These are phyloP conservation scores for Crithidia sp. DNA, from an alignment of 208 protist genomes.

Conservation along the genomic window DNA sequence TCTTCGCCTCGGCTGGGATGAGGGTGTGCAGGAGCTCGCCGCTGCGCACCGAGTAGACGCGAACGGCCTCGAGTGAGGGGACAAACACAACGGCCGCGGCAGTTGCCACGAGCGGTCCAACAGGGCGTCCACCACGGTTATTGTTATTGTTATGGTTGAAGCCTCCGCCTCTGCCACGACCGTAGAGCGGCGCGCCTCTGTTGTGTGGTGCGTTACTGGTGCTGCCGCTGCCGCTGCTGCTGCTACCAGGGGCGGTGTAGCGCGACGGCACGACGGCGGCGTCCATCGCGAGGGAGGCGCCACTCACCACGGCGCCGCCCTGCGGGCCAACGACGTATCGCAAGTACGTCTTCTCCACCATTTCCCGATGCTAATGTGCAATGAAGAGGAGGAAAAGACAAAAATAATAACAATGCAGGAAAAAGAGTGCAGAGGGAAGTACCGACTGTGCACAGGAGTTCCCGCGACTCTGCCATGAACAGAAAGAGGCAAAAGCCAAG, in stretches of 20 bases:
- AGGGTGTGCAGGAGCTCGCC: conserved; percentile 74
- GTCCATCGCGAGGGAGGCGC: conserved; percentile 61
- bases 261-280: conserved; percentile 42
- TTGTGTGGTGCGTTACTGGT: conserved; percentile 7
- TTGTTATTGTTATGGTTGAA: background rate
- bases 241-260: conserved; percentile 25
- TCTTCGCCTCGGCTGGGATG: conserved; percentile 73
- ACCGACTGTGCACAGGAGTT: too few relatives aligned
- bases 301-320: conserved; percentile 74
- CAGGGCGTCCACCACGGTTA: background rate
- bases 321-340: conserved; percentile 86
- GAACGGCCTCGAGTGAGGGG: conserved; percentile 85
- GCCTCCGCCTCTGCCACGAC: conserved; percentile 6
- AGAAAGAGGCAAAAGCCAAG: background rate
- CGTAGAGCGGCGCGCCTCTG: background rate
- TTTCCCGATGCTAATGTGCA: background rate
- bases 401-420: background rate
- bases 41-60: conserved; percentile 81
- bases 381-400: background rate
- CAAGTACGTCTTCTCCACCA: conserved; percentile 91
- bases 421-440: conserved; percentile 5
- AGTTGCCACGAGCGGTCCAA: conserved; percentile 10
- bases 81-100: conserved; percentile 66
- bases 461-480: too few relatives aligned
- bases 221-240: background rate